Conservation (phyloP, 1,284 basidiomycete species). For the Leccinum angustisporum region DNA sequence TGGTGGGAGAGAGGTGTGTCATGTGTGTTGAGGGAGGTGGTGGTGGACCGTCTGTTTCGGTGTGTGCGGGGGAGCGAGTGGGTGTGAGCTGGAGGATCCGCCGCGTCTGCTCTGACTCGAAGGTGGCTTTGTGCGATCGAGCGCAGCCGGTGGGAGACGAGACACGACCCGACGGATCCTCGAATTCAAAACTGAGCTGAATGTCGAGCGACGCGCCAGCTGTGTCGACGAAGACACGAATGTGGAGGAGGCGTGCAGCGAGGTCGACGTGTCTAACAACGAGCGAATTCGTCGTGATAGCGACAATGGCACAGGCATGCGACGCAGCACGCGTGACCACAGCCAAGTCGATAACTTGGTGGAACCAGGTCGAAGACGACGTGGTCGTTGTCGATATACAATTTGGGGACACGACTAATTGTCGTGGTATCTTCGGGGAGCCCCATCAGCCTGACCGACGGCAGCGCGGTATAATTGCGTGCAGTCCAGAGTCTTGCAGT, state of each 20-base stretch:
- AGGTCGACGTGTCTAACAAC: constrained; percentile 17
- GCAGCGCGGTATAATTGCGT: too few relatives aligned
- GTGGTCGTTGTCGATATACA: too few relatives aligned
- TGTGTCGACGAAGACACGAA: neutral
- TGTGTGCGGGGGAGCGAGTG: constrained; percentile 8
- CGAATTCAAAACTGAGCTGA: neutral
- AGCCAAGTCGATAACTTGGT: too few relatives aligned
- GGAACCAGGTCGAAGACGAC: too few relatives aligned
- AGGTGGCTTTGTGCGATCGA: constrained; percentile 38
- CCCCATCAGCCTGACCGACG: too few relatives aligned
- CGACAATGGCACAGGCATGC: neutral
- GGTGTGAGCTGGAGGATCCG: constrained; percentile 45
- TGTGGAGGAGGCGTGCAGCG: constrained; percentile 6
- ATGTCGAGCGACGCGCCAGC: constrained; percentile 2
- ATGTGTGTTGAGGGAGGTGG: constrained; percentile 14
- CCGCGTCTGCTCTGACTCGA: constrained; percentile 43
- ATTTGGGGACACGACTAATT: too few relatives aligned
- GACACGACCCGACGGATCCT: constrained; percentile 42
- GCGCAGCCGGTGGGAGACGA: constrained; percentile 38
- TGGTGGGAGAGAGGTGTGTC: constrained; percentile 28
- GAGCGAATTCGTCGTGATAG: constrained; percentile 13
- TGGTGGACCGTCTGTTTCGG: constrained; percentile 3
- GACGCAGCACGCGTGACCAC: too few relatives aligned
- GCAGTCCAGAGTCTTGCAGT: too few relatives aligned
- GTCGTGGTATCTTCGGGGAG: too few relatives aligned